These are phyloP conservation scores for Diplodia intermedia DNA, from an alignment of 2,329 filamentous ascomycete genomes.

Conservation along the genomic window DNA sequence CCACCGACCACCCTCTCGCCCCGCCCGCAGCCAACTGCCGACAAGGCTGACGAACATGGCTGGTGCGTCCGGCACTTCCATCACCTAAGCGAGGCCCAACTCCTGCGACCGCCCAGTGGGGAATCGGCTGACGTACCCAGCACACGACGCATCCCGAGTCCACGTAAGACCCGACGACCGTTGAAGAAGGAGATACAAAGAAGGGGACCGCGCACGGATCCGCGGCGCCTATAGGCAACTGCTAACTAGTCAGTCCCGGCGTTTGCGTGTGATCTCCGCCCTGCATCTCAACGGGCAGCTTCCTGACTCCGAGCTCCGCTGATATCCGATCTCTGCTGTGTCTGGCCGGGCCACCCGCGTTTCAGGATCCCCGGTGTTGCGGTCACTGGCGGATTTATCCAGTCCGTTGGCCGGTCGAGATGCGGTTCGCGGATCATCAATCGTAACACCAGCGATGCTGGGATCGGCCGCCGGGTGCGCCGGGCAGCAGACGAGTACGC, in stretches of 20 bases:
- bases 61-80: no score
- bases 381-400: not conserved
- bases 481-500: no score
- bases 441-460: not conserved
- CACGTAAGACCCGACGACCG: slow-evolving; percentile 10
- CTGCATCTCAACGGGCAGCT: not conserved
- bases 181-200: not conserved
- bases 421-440: not conserved
- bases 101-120: not conserved
- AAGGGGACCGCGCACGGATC: not conserved
- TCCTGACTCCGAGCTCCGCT: not conserved
- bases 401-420: not conserved
- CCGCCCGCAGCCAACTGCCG: not conserved
- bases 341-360: not conserved
- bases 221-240: not conserved
- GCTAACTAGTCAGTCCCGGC: not conserved
- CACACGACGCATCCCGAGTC: not conserved
- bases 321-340: no score
- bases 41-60: not conserved
- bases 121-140: slow-evolving; percentile 15
- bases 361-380: not conserved
- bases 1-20: not conserved
- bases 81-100: not conserved
- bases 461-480: not conserved
- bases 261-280: not conserved